A percentile compares a stretch with the other conserved stretches of the same genome.
phyloP scores from a whole-genome alignment of 1,284 basidiomycete genomes.

The Violaceomyces palustris region DNA sequence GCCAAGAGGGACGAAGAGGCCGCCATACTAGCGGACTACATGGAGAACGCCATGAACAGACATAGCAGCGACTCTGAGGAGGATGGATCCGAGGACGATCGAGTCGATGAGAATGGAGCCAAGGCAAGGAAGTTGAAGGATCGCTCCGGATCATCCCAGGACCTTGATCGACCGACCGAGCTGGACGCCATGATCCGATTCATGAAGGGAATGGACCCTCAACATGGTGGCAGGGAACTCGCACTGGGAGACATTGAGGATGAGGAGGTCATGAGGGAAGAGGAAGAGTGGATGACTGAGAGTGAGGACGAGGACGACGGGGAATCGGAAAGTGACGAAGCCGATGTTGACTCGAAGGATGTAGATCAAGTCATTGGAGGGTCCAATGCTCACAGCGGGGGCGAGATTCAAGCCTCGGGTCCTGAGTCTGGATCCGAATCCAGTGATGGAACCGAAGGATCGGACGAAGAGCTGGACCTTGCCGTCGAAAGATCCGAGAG shows the following conservation, averaged over 20 bases:
- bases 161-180: constrained; percentile 19
- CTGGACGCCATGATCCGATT: constrained; percentile 41
- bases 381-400: background rate
- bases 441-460: too few relatives aligned
- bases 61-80: constrained; percentile 4
- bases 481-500: constrained; percentile 6
- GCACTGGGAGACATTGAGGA: constrained; percentile 37
- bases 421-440: too few relatives aligned
- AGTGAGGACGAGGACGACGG: constrained; percentile 18
- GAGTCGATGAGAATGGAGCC: constrained; percentile 9
- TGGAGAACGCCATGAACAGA: constrained; percentile 39
- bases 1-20: constrained; percentile 33
- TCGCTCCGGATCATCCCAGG: too few relatives aligned
- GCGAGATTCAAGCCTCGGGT: too few relatives aligned
- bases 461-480: constrained; percentile 10
- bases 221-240: constrained; percentile 35
- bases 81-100: constrained; percentile 1
- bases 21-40: constrained; percentile 46
- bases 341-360: background rate
- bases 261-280: constrained; percentile 26
- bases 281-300: constrained; percentile 44
- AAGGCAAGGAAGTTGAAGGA: constrained; percentile 12
- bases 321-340: background rate
- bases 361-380: background rate
- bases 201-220: constrained; percentile 44